Base-by-base conservation (phyloP, 208 protist genomes). In the Leptomonas pyrrhocoris region DNA sequence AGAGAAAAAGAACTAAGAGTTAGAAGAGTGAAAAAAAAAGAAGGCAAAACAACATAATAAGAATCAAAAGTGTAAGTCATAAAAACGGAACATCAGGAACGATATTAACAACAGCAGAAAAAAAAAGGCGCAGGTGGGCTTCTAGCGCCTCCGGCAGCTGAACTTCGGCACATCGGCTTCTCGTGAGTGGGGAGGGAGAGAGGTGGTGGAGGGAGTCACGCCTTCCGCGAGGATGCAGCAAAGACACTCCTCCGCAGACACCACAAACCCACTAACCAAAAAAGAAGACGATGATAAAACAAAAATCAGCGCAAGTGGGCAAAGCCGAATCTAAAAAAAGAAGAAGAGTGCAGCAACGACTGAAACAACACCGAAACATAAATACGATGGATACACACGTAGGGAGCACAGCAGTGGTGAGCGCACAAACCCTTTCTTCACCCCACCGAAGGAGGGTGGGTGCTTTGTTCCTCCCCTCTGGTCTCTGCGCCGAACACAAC, bases 31-130 rank as follows among this genome's bases (percentile, higher is more conserved):
- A 50, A 59, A 74, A 19, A 6, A 40, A 59, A 12, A 62, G 38
- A 7, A 9, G 43, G 30, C 68, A 70, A 62, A 57, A 53, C 38
- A 30, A 30, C 58, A 74, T 53, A 51, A 67, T 55, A 74, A 43
- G 27, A 49, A 73, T 48, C 19, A 55, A 66, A 58, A 73, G 61
- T 58, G 40, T 48, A 77, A 77, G 43, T 40, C 40, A 31, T 42
- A 68, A 68, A 56, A 68, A 68, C n/a, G 25, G 38, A 68, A 46
- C 45, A 45, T 31, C 16, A 21, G 43, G 19, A 64, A 50, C 31
- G 0, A 42, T 9, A 54, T 48, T 0, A 31, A 54, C 9, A 58
- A 38, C 62, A 68, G 34, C 31, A 62, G 23, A 59, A 59, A 5
- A 68, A 68, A 58, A 65, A 66, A 30, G 43, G 45, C 50, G 19